Base-by-base conservation (phyloP, 169 alveolate genomes). In the Miamiensis avidus region DNA sequence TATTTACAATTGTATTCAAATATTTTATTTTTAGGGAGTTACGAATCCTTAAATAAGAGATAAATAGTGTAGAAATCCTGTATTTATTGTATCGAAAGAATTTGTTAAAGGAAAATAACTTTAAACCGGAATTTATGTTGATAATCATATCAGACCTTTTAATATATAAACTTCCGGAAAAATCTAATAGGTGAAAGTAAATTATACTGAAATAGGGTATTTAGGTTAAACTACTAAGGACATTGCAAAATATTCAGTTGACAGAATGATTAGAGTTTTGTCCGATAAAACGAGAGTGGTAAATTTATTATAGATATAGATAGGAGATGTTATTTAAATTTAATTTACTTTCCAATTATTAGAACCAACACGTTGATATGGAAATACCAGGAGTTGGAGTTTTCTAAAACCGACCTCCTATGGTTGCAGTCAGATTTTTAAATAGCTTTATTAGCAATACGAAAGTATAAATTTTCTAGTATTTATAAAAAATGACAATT, bases 31-130 rank as follows among this genome's bases (percentile, higher is more conserved):
- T 0, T 6, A 88, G 91, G 95, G 95, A 27, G 90, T 92, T 27
- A 92, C 95, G 28, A 92, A 92, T 88, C 95, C 95, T 29, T 84
- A 65, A 30, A 91, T 87, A 32, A 81, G 95, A 85, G 95, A 92
- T 81, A 88, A 88, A 34, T 76, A 92, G 34, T 77, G 75, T 29
- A 77, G 95, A 83, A 78, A 75, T 25, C 95, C 95, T 1, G 91
- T 92, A 0, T 92, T 92, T 65, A 65, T 89, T 31, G 90, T 92
- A 27, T 92, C 91, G 20, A 89, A 88, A 79, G 94, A 92, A 76
- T 92, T 92, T 75, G 93, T 89, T 16, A 77, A 75, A 29, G 95
- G 94, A 25, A 82, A 84, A 27, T 49, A 78, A 32, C 76, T 92
- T 30, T 89, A 88, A 86, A 74, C 94, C 75, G 95, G 94, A 30